Conservation (phyloP, 2,329 filamentous ascomycete genomes). For the Ophiosphaerella herpotricha region DNA sequence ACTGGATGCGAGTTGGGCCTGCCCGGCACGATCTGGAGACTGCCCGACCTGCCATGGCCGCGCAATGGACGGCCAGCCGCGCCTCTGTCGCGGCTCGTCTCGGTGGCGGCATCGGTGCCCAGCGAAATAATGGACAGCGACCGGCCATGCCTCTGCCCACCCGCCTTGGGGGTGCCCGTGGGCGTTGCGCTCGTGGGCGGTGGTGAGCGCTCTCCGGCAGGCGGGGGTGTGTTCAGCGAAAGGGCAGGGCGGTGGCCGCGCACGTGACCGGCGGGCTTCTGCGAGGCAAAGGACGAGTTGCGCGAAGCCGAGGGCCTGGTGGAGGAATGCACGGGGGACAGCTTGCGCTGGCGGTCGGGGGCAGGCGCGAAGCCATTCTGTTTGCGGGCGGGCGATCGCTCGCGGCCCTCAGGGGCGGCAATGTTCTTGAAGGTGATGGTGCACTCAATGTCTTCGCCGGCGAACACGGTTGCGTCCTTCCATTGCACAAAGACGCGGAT, state of each 20-base stretch:
- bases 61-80: constrained; percentile 55
- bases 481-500: constrained; percentile 96
- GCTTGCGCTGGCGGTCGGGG: constrained; percentile 46
- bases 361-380: constrained; percentile 44
- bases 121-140: constrained; percentile 57
- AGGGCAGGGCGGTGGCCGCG: constrained; percentile 70
- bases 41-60: constrained; percentile 77
- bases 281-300: constrained; percentile 43
- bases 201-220: constrained; percentile 30
- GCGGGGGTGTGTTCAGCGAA: constrained; percentile 59
- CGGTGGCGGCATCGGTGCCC: constrained; percentile 48
- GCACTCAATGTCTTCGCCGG: constrained; percentile 93
- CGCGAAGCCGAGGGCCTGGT: constrained; percentile 41
- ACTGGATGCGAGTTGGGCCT: constrained; percentile 41
- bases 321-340: constrained; percentile 44
- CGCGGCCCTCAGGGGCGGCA: constrained; percentile 52
- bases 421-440: constrained; percentile 96
- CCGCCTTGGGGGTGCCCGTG: constrained; percentile 26
- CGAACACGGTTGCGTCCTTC: constrained; percentile 92
- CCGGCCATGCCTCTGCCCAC: constrained; percentile 47
- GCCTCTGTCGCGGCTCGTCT: constrained; percentile 32
- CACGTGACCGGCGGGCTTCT: constrained; percentile 41
- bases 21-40: constrained; percentile 72
- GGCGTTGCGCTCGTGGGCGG: constrained; percentile 25
- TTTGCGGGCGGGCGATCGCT: constrained; percentile 35